phyloP scores from a whole-genome alignment of 805 yeast species.

The Schizosaccharomyces osmophilus region DNA sequence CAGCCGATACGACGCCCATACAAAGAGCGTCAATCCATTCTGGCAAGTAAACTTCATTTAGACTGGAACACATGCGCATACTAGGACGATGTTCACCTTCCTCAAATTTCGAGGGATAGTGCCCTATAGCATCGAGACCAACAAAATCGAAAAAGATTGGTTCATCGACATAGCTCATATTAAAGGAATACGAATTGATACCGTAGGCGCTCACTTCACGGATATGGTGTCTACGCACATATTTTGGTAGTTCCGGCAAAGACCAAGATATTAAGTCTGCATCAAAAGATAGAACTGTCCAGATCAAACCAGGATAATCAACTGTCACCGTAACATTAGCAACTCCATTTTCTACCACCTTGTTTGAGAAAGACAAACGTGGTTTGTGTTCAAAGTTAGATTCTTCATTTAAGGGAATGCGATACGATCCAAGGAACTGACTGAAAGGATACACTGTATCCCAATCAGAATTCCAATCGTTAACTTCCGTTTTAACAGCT shows the following conservation, averaged over 20 bases:
- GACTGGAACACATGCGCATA: neutral
- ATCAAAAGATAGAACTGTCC: conserved; percentile 1
- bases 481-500: neutral
- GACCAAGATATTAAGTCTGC: neutral
- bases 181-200: neutral
- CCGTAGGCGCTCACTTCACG: conserved; percentile 2
- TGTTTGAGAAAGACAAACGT: neutral
- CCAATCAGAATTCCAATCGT: conserved; percentile 2
- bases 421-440: neutral
- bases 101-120: neutral
- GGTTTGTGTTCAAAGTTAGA: neutral
- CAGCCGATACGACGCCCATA: neutral
- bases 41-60: neutral
- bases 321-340: neutral
- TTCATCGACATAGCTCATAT: neutral
- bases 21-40: neutral
- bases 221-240: neutral
- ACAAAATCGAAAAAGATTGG: neutral
- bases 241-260: neutral
- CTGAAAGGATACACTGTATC: conserved; percentile 1
- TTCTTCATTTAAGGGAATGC: neutral
- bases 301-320: neutral
- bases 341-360: neutral
- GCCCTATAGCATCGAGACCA: neutral
- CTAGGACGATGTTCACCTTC: neutral